phyloP scores from a whole-genome alignment of 1,284 basidiomycete species.

The Phylloporus sp. region DNA sequence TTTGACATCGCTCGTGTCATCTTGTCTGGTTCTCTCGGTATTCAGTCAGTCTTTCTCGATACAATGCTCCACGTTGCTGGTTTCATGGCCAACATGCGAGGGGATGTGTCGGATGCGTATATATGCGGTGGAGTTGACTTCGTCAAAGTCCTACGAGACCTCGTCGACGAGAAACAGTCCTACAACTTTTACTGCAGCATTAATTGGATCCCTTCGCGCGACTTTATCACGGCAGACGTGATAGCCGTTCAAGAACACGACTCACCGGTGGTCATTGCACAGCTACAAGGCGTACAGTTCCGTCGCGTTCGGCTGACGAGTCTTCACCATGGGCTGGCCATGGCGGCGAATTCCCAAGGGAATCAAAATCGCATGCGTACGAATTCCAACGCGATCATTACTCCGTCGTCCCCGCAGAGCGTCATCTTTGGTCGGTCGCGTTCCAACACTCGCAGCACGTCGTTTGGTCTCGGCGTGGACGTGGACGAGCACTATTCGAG shows the following conservation, averaged over 20 bases:
- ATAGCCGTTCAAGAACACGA: conserved; percentile 53
- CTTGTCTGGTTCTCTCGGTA: conserved; percentile 50
- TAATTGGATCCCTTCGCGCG: conserved; percentile 50
- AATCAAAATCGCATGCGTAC: conserved; percentile 32
- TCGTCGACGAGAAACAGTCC: conserved; percentile 48
- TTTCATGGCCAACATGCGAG: conserved; percentile 69
- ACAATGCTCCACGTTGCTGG: conserved; percentile 73
- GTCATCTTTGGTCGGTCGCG: conserved; percentile 39
- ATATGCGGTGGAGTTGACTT: conserved; percentile 66
- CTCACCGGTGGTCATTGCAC: conserved; percentile 55
- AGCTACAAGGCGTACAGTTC: conserved; percentile 64
- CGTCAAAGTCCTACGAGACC: conserved; percentile 53
- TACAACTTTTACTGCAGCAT: conserved; percentile 64
- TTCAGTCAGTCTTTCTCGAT: conserved; percentile 70
- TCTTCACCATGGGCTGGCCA: conserved; percentile 54
- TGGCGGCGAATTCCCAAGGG: conserved; percentile 36
- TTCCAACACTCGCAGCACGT: conserved; percentile 34
- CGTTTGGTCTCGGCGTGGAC: conserved; percentile 17
- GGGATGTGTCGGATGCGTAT: conserved; percentile 58
- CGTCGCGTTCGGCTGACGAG: conserved; percentile 57
- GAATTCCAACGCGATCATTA: conserved; percentile 38
- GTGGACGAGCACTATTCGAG: conserved; percentile 12
- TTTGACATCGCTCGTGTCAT: conserved; percentile 60
- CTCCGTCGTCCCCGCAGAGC: conserved; percentile 35
- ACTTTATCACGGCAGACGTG: conserved; percentile 55